These are phyloP conservation scores for Claviceps quebecensis DNA, from an alignment of 2,329 filamentous ascomycete species.

Conservation along the genomic window DNA sequence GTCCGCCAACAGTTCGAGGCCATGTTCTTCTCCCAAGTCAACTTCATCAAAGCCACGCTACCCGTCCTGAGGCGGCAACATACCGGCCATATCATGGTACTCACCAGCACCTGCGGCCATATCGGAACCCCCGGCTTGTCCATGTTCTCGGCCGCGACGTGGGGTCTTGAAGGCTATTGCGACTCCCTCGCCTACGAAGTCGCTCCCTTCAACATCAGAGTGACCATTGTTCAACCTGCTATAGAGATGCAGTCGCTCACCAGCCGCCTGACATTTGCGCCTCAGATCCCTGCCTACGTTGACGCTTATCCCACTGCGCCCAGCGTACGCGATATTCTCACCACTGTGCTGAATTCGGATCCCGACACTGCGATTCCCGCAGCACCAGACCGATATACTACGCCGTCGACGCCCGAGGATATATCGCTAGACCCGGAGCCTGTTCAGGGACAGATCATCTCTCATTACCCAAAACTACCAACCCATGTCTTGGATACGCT, in stretches of 20 bases:
- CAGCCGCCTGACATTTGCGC: slow-evolving; percentile 74
- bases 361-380: slow-evolving; percentile 43
- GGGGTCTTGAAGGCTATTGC: slow-evolving; percentile 92
- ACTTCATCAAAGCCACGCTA: slow-evolving; percentile 81
- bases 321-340: slow-evolving; percentile 69
- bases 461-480: slow-evolving; percentile 62
- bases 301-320: slow-evolving; percentile 45
- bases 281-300: slow-evolving; percentile 47
- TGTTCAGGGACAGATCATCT: slow-evolving; percentile 34
- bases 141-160: slow-evolving; percentile 83
- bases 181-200: slow-evolving; percentile 94
- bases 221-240: slow-evolving; percentile 90
- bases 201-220: slow-evolving; percentile 89
- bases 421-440: slow-evolving; percentile 19
- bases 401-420: slow-evolving; percentile 18
- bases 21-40: slow-evolving; percentile 91
- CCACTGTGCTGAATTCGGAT: slow-evolving; percentile 63
- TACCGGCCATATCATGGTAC: slow-evolving; percentile 77
- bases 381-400: slow-evolving; percentile 14
- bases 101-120: slow-evolving; percentile 83
- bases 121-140: slow-evolving; percentile 84
- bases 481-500: slow-evolving; percentile 55
- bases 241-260: slow-evolving; percentile 83
- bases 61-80: slow-evolving; percentile 67
- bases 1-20: slow-evolving; percentile 86